Evolutionary conservation across 345 rosid genomes (phyloP).

Genomic region (Physaria fendleri): DNA sequence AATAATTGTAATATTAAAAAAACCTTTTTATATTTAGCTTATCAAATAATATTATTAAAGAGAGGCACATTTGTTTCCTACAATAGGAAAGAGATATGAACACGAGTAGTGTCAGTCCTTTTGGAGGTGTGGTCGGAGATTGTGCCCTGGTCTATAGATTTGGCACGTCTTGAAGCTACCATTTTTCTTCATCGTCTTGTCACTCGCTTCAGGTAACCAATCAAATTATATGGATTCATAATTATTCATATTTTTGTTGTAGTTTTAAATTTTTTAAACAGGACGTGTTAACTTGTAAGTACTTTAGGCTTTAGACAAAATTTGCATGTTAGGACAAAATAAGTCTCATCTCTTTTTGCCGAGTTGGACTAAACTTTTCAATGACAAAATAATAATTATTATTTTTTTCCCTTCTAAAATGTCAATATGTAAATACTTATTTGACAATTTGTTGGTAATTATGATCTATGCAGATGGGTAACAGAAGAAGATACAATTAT

Average conservation of each 20-base stretch:
- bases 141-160: slow-evolving; percentile 89
- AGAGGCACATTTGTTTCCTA: too few species aligned
- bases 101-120: slow-evolving; percentile 66
- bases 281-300: neutral
- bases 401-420: neutral
- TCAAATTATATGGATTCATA: neutral
- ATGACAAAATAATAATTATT: neutral
- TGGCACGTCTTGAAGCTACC: slow-evolving; percentile 94
- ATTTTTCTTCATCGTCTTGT: slow-evolving; percentile 78
- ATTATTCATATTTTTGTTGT: neutral
- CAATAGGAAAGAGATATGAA: slow-evolving; percentile 57
- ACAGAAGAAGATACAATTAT: slow-evolving; percentile 79
- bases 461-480: slow-evolving; percentile 62
- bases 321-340: slow-evolving; percentile 2
- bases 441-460: neutral
- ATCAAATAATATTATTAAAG: too few species aligned
- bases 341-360: slow-evolving; percentile 21
- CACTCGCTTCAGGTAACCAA: slow-evolving; percentile 71
- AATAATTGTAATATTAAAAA: too few species aligned
- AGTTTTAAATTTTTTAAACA: neutral
- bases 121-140: slow-evolving; percentile 95
- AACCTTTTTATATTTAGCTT: too few species aligned
- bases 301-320: slow-evolving; percentile 17
- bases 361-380: neutral
- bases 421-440: neutral